These are phyloP conservation scores for Sordariomycetes sp. DNA, from an alignment of 2,329 filamentous ascomycete species.

Conservation along the genomic window DNA sequence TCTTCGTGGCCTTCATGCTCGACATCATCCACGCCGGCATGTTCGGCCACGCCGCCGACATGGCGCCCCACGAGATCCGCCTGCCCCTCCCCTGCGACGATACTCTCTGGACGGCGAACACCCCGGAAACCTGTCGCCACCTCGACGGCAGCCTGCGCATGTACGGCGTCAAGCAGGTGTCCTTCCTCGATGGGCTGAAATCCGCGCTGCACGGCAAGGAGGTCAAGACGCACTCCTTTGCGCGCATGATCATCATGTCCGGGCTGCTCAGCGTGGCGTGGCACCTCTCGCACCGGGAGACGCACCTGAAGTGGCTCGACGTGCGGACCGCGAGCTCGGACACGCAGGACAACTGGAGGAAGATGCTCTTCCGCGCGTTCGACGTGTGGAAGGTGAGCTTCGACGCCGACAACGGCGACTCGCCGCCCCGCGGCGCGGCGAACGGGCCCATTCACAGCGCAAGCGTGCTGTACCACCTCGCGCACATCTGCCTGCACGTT, in stretches of 20 bases:
- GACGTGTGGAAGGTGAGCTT: conserved; percentile 84
- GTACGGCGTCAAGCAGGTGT: conserved; percentile 68
- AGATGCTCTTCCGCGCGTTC: conserved; percentile 66
- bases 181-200: conserved; percentile 78
- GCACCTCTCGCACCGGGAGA: conserved; percentile 81
- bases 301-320: conserved; percentile 72
- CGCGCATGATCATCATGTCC: conserved; percentile 82
- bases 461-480: conserved; percentile 73
- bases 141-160: conserved; percentile 67
- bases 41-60: conserved; percentile 83
- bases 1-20: conserved; percentile 82
- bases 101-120: conserved; percentile 72
- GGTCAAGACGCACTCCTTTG: conserved; percentile 79
- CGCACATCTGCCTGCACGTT: conserved; percentile 81
- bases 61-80: conserved; percentile 84
- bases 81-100: conserved; percentile 82
- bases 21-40: conserved; percentile 85
- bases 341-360: conserved; percentile 65
- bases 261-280: conserved; percentile 83
- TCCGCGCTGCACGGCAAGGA: conserved; percentile 70
- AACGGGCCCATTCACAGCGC: conserved; percentile 65
- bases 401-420: conserved; percentile 43
- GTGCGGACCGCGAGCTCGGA: conserved; percentile 51
- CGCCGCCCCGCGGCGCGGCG: conserved; percentile 34
- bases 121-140: conserved; percentile 63